Evolutionary conservation across 139 green algal genomes (phyloP).

Genomic region (Zygnema cylindricum): DNA sequence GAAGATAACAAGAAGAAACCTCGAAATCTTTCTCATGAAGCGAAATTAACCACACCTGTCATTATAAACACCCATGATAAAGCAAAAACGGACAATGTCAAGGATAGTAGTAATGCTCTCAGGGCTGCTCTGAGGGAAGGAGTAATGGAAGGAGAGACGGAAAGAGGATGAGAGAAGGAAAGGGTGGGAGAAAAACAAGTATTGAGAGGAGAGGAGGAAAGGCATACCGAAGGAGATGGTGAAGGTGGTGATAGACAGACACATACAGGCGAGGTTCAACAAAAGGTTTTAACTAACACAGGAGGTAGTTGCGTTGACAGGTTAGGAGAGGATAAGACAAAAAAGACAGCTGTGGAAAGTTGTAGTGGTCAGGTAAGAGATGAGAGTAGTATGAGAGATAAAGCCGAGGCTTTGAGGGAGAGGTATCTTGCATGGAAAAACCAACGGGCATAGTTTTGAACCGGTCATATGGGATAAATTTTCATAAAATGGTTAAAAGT

Average conservation of each 20-base stretch:
- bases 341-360: neutral
- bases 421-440: slow-evolving; percentile 81
- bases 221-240: neutral
- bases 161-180: neutral
- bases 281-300: neutral
- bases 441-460: slow-evolving; percentile 18
- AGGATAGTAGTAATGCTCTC: neutral
- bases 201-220: no score
- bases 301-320: neutral
- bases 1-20: no score
- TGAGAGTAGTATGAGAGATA: neutral
- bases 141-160: neutral
- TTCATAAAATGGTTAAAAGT: no score
- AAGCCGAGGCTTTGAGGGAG: slow-evolving; percentile 69
- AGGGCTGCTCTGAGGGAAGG: neutral
- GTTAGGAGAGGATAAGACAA: neutral
- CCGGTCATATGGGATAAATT: no score
- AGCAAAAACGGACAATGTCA: neutral
- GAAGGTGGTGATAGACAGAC: neutral
- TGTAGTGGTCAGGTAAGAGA: neutral
- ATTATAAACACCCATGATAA: no score
- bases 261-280: neutral
- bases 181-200: neutral
- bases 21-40: neutral
- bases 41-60: no score